phyloP scores from a whole-genome alignment of 2,329 filamentous ascomycete genomes.

The Cercospora citrullina region DNA sequence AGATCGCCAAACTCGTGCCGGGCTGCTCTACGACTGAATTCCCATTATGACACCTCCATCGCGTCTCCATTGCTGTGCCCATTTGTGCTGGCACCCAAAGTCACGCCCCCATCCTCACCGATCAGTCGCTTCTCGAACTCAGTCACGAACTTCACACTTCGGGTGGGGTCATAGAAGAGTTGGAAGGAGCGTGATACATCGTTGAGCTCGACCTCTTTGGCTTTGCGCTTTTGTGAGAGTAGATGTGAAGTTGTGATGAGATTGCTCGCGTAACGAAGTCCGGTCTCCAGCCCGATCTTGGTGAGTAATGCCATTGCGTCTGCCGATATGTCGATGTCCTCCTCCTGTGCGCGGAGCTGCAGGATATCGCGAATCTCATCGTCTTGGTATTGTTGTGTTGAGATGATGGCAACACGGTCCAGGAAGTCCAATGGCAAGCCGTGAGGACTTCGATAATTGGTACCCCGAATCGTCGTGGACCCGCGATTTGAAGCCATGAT shows the following conservation, averaged over 20 bases:
- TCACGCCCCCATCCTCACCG: slow-evolving; percentile 78
- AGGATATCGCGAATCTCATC: slow-evolving; percentile 93
- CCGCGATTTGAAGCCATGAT: slow-evolving; percentile 99
- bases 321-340: slow-evolving; percentile 87
- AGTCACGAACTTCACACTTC: slow-evolving; percentile 86
- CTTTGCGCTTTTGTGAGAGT: slow-evolving; percentile 79
- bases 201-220: slow-evolving; percentile 77
- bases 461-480: slow-evolving; percentile 86
- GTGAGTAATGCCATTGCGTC: slow-evolving; percentile 90
- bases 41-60: slow-evolving; percentile 63
- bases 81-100: slow-evolving; percentile 57
- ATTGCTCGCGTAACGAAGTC: slow-evolving; percentile 94
- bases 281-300: slow-evolving; percentile 91
- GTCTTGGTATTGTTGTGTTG: slow-evolving; percentile 77
- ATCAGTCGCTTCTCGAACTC: slow-evolving; percentile 93
- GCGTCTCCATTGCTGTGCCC: slow-evolving; percentile 41
- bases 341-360: slow-evolving; percentile 87
- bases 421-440: slow-evolving; percentile 94
- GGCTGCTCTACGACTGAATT: slow-evolving; percentile 15
- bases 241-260: slow-evolving; percentile 93
- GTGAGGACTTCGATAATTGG: slow-evolving; percentile 89
- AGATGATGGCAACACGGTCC: slow-evolving; percentile 93
- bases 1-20: slow-evolving; percentile 14
- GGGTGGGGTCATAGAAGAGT: slow-evolving; percentile 85
- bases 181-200: slow-evolving; percentile 93